Conservation (phyloP, 192 early-diverging fungal genomes). For the Coemansia sp. region DNA sequence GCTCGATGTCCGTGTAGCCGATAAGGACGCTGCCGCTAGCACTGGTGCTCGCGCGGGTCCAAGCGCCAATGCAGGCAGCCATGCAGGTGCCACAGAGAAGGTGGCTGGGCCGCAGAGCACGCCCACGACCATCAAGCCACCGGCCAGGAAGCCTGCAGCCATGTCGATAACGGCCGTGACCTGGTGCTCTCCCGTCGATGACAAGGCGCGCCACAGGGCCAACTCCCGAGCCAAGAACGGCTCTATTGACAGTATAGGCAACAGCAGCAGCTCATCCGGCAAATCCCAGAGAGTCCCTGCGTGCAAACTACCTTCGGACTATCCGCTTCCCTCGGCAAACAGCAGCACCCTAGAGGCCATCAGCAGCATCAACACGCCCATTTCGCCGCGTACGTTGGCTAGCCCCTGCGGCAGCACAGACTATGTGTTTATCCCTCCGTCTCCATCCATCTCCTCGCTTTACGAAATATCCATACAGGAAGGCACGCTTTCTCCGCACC, state of each 20-base stretch:
- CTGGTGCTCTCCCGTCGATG: slow-evolving; percentile 31
- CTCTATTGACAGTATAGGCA: neutral
- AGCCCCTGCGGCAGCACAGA: slow-evolving; percentile 49
- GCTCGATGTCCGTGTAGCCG: neutral
- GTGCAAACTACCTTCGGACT: neutral
- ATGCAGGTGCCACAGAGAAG: neutral
- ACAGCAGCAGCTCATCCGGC: neutral
- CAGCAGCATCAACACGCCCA: slow-evolving; percentile 23
- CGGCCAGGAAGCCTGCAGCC: neutral
- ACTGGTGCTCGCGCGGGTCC: neutral
- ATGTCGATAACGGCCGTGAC: slow-evolving; percentile 16
- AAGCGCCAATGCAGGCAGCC: neutral
- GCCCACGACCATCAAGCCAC: slow-evolving; percentile 3
- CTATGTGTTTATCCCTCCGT: slow-evolving; percentile 49
- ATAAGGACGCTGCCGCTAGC: neutral
- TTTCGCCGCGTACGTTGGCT: slow-evolving; percentile 30
- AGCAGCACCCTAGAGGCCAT: slow-evolving; percentile 21
- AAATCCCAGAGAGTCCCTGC: neutral
- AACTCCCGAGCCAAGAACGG: neutral
- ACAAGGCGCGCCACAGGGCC: neutral
- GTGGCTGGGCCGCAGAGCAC: slow-evolving; percentile 9
- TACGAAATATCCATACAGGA: slow-evolving; percentile 25
- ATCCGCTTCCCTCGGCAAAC: slow-evolving; percentile 1
- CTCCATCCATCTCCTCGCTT: slow-evolving; percentile 45
- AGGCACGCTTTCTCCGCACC: slow-evolving; percentile 13